Evolutionary conservation across 192 early-diverging fungal species (phyloP).

Genomic region (Linnemannia schmuckeri): DNA sequence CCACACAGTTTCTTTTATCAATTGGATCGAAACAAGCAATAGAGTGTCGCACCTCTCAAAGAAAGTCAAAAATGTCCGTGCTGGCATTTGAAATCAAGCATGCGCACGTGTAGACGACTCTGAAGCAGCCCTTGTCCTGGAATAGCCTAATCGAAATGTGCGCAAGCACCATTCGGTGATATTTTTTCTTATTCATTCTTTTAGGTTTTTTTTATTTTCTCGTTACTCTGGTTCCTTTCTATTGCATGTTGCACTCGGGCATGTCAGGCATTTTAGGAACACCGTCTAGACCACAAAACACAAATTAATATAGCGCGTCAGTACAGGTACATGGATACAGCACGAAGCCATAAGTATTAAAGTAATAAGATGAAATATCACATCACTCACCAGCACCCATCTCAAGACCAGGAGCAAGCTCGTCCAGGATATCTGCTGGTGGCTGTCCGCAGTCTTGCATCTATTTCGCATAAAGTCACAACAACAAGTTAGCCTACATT

Average conservation of each 20-base stretch:
- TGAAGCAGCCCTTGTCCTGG: background rate
- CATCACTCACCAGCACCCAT: constrained; percentile 64
- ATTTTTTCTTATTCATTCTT: background rate
- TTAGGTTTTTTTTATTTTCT: constrained; percentile 3
- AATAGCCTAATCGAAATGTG: background rate
- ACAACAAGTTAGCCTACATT: background rate
- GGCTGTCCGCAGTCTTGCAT: constrained; percentile 99
- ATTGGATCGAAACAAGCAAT: background rate
- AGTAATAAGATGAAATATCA: background rate
- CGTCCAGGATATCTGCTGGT: constrained; percentile 89
- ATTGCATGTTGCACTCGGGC: constrained; percentile 67
- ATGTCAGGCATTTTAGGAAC: constrained; percentile 66
- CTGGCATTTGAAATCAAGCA: constrained; percentile 8
- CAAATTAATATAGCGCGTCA: background rate
- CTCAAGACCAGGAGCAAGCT: constrained; percentile 92
- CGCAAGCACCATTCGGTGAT: background rate
- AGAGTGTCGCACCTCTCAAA: background rate
- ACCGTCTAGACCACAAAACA: constrained; percentile 43
- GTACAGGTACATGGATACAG: background rate
- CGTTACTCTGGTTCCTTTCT: background rate
- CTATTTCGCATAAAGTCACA: constrained; percentile 50
- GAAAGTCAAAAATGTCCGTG: background rate
- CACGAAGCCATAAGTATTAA: background rate
- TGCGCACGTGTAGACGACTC: background rate
- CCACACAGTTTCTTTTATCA: background rate